Base-by-base conservation (phyloP, 768 basidiomycete species). In the Termitomyces sp. region DNA sequence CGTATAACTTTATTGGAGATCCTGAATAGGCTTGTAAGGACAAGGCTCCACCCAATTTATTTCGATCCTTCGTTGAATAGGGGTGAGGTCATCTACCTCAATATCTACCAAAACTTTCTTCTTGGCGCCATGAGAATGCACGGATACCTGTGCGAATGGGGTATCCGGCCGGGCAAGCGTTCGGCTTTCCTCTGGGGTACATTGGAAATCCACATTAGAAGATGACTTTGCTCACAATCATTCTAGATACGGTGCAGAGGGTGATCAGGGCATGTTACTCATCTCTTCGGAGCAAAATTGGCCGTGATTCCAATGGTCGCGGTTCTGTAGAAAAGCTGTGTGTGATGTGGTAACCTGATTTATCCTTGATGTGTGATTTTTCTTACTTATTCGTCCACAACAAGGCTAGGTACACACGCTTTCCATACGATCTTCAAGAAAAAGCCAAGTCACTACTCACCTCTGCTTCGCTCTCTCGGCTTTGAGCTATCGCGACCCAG, bases 111-210 rank as follows among this genome's bases (percentile, higher is more conserved):
- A 67, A 90, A 87, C 65, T 89, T 95, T 66, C 70, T 91, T 31
- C 69, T 97, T 42, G 79, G 85, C 3, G 92, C 90, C 0, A 86
- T 94, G 78, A 96, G 92, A 73, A 89, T 93, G 80, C 85, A 92
- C 58, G 79, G 82, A 52, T 97, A 98, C 67, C 73, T 98, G 34
- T 77, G 80, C 35, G 77, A 79, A 51, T 88, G 84, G 84, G 76
- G 80, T 14, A 59, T 76, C 17, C 71, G 74, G 49, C 62, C 75
- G n/a, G 65, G 61, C 32, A 80, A 73, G 59, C 81, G 78, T 56
- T 64, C 66, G 29, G 65, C 66, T 17, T 90, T 90, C 62, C 69
- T 92, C 47, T 69, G 75, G 38, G 73, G 90, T 90, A 62, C 52
- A 80, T 69, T 11, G 29, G 45, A 17, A 41, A 14, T 42, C 31